Percentiles rank a stretch among this genome's conserved stretches.
These are phyloP conservation scores for Tylopilus plumbeoviolaceoides DNA, from an alignment of 768 basidiomycete genomes.

Conservation along the genomic window DNA sequence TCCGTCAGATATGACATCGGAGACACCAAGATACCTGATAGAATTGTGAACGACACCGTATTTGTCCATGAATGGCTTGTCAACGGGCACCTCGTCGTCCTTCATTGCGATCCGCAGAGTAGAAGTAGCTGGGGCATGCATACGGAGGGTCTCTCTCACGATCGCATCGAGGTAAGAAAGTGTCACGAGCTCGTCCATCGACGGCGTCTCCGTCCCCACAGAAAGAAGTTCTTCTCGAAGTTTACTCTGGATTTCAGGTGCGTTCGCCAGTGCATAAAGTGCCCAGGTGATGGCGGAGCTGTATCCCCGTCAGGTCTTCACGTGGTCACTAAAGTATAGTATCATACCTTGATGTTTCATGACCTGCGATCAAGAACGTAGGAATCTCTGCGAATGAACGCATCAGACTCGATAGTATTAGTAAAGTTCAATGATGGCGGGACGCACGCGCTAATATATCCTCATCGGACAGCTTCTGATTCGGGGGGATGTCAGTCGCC, in stretches of 20 bases:
- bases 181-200: slow-evolving; percentile 63
- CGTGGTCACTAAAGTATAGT: too few species aligned
- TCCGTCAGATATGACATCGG: too few species aligned
- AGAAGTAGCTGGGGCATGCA: slow-evolving; percentile 51
- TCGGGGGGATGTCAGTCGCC: slow-evolving; percentile 34
- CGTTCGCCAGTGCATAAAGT: slow-evolving; percentile 48
- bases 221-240: slow-evolving; percentile 37
- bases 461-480: slow-evolving; percentile 17
- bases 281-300: too few species aligned
- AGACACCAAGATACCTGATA: too few species aligned
- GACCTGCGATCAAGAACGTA: too few species aligned
- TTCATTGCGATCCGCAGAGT: slow-evolving; percentile 38
- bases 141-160: slow-evolving; percentile 36
- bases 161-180: slow-evolving; percentile 70
- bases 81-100: too few species aligned
- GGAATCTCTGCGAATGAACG: too few species aligned
- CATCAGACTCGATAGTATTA: neutral
- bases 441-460: neutral
- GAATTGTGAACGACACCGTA: too few species aligned
- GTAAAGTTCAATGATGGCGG: neutral
- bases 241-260: slow-evolving; percentile 47
- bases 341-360: too few species aligned
- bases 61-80: too few species aligned
- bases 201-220: slow-evolving; percentile 46
- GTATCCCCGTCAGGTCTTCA: too few species aligned